Conservation (phyloP, 192 early-diverging fungal species). For the Coemansia sp. region DNA sequence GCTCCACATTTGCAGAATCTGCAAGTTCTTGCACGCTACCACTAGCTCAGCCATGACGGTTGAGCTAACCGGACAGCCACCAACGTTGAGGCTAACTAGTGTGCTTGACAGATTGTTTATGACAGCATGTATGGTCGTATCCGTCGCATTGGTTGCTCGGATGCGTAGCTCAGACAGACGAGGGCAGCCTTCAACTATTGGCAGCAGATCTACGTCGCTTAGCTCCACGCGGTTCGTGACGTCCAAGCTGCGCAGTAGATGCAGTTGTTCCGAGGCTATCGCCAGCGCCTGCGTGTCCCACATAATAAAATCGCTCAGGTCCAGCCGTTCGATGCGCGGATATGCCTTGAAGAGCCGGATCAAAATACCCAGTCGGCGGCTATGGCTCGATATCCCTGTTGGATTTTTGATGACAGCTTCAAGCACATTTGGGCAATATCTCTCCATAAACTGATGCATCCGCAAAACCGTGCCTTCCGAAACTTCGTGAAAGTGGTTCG, state of each 20-base stretch:
- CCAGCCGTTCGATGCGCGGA: conserved; percentile 49
- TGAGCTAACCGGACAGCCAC: conserved; percentile 53
- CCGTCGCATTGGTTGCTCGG: conserved; percentile 51
- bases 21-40: conserved; percentile 33
- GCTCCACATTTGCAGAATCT: conserved; percentile 49
- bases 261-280: conserved; percentile 42
- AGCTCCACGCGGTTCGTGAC: conserved; percentile 56
- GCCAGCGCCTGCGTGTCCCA: conserved; percentile 55
- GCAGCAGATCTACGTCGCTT: conserved; percentile 47
- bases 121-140: conserved; percentile 42
- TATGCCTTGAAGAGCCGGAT: conserved; percentile 48
- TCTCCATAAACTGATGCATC: conserved; percentile 58
- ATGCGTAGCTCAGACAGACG: conserved; percentile 45
- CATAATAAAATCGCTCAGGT: conserved; percentile 58
- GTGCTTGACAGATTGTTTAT: conserved; percentile 35
- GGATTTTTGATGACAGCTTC: conserved; percentile 48
- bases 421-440: conserved; percentile 47
- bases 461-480: conserved; percentile 53
- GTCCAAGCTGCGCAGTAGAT: conserved; percentile 39
- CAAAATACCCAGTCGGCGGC: conserved; percentile 39
- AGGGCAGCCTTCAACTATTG: conserved; percentile 41
- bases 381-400: conserved; percentile 51
- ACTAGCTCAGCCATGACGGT: conserved; percentile 52
- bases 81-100: conserved; percentile 47
- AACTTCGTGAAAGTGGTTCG: conserved; percentile 35